Evolutionary conservation across 352 stramenopile species (phyloP).

Genomic region (Thalassiosira livingstoniorum): DNA sequence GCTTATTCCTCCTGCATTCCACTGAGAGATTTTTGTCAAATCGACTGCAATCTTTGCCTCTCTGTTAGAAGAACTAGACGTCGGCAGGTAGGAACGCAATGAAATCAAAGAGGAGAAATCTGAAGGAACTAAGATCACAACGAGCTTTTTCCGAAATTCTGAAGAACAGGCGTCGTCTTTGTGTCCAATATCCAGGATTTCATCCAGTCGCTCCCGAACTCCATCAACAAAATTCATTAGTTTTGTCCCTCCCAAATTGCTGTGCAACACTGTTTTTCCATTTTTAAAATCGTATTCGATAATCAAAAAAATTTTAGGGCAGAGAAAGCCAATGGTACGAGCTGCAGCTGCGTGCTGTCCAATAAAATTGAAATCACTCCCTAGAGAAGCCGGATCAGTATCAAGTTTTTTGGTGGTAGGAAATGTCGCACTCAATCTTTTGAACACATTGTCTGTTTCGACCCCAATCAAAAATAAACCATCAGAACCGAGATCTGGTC

Average conservation of each 20-base stretch:
- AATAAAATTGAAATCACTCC: neutral
- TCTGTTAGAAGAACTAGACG: neutral
- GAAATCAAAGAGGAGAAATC: neutral
- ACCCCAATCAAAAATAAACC: neutral
- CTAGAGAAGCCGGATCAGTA: neutral
- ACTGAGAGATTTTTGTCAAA: neutral
- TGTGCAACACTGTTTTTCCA: slow-evolving; percentile 53
- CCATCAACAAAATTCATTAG: slow-evolving; percentile 49
- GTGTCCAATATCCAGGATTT: slow-evolving; percentile 17
- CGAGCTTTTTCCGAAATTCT: neutral
- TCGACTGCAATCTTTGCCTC: slow-evolving; percentile 1
- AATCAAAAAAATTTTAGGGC: slow-evolving; percentile 42
- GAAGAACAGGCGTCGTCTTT: neutral
- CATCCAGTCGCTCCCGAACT: slow-evolving; percentile 28
- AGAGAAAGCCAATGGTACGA: slow-evolving; percentile 41
- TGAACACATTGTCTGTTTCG: neutral
- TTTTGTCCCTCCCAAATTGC: slow-evolving; percentile 43
- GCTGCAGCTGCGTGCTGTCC: slow-evolving; percentile 24
- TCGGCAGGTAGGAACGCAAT: neutral
- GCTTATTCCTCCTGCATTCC: neutral
- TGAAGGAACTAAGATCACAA: slow-evolving; percentile 8
- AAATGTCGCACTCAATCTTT: neutral
- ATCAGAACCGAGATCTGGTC: neutral
- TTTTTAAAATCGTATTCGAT: slow-evolving; percentile 52
- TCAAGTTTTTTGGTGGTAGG: neutral